Evolutionary conservation across 208 protist species (phyloP), one percentile per base, ranked within the genome.

Genomic region (Acanthamoeba healyi): DNA sequence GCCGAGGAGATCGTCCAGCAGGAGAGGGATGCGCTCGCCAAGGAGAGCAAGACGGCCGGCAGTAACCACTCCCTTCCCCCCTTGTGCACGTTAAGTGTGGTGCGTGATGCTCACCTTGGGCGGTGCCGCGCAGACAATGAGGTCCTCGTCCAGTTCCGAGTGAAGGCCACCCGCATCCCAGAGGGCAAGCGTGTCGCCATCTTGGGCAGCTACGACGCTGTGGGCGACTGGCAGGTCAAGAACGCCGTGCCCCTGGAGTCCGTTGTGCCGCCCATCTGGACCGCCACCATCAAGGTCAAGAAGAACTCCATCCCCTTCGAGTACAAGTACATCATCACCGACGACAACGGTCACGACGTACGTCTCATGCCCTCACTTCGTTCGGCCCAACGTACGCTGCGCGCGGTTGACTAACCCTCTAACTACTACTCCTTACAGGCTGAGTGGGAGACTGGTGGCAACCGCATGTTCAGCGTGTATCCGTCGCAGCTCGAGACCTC

Each of bases 251-350:
- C 29, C 5, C 32, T 92, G 1, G 24, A 44, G 29, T 40, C 26
- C 1, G 61, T 36, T 22, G 51, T 65, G 58, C 40, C 36, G 32
- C 44, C 94, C 54, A 6, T 95, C 38, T 96, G 94, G 95, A 77
- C 82, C 24, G 72, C 67, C 32, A 92, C 90, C 84, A 36, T 96
- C 32, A 82, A 84, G 32, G 67, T 96, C 38, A 79, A 70, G 46
- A 95, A 96, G 38, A 86, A 96, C 63, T 77, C 77, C 44, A 61
- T 96, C 36, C 95, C 95, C 70, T 96, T 96, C 51, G 88, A 88
- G n/a, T 95, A 95, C 32, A 89, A 95, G 24, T 90, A 86, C 77
- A 91, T 95, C 74, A 90, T 95, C 58, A 67, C 58, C 40, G 92
- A 90, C 42, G 77, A 77, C 24, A 82, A 40, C 22, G 29, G 38